Evolutionary conservation across 495 filamentous ascomycete species (phyloP).

Genomic region (Tuber indicum): DNA sequence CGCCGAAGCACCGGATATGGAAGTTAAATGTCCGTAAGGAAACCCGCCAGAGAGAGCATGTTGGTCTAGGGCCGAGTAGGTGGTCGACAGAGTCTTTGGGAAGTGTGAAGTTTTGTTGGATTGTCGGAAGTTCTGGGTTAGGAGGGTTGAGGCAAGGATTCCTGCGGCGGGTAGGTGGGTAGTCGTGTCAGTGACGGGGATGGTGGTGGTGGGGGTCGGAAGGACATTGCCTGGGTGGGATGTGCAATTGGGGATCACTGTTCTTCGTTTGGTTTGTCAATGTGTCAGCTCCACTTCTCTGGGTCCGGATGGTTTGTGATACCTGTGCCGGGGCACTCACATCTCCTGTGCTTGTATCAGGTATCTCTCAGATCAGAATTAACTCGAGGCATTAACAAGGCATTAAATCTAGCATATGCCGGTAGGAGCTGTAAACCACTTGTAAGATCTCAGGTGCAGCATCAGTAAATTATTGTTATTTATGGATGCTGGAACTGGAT

Average conservation of each 20-base stretch:
- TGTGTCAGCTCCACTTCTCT: background rate
- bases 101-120: background rate
- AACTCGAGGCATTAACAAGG: background rate
- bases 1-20: conserved; percentile 13
- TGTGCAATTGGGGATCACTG: background rate
- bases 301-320: background rate
- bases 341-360: background rate
- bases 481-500: background rate
- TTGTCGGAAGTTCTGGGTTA: background rate
- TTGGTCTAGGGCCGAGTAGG: conserved; percentile 17
- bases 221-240: background rate
- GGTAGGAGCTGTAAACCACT: background rate
- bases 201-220: background rate
- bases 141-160: background rate
- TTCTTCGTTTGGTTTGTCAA: background rate
- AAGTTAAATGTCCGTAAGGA: conserved; percentile 27
- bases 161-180: background rate
- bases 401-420: background rate
- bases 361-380: background rate
- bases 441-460: background rate
- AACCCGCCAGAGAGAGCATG: conserved; percentile 23
- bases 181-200: background rate
- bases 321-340: background rate
- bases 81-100: conserved; percentile 15
- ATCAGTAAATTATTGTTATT: background rate